These are phyloP conservation scores for Circinella minor DNA, from an alignment of 371 early-diverging fungal genomes.

Conservation along the genomic window DNA sequence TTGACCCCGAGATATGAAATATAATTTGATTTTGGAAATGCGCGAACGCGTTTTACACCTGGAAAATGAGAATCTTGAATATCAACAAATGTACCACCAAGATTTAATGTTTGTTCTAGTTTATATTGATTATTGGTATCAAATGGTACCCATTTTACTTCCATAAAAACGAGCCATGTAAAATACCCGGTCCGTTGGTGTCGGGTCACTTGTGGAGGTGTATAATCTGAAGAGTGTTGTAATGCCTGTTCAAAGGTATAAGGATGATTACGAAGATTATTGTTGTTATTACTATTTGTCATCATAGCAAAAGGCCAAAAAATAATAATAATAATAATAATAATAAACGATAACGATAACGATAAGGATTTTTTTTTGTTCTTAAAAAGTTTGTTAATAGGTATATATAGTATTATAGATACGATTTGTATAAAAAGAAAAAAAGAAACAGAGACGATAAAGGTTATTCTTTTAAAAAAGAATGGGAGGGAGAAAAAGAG, in stretches of 20 bases:
- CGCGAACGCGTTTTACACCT: constrained; percentile 50
- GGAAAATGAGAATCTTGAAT: constrained; percentile 50
- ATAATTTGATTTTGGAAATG: constrained; percentile 54
- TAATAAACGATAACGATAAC: background rate
- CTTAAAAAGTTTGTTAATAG: no score
- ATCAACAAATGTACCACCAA: constrained; percentile 57
- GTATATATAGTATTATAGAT: no score
- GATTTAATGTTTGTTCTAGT: constrained; percentile 48
- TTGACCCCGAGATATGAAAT: constrained; percentile 52
- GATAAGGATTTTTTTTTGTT: background rate
- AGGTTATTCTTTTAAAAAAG: background rate
- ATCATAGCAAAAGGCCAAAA: background rate
- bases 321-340: constrained; percentile 4
- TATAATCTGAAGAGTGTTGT: constrained; percentile 35
- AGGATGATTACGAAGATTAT: constrained; percentile 44
- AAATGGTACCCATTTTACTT: constrained; percentile 51
- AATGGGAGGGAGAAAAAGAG: constrained; percentile 8
- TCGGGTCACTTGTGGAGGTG: constrained; percentile 18
- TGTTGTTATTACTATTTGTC: background rate
- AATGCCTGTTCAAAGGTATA: constrained; percentile 44
- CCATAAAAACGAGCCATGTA: constrained; percentile 54
- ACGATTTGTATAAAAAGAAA: background rate
- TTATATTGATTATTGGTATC: constrained; percentile 44
- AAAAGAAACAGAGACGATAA: no score
- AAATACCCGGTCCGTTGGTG: constrained; percentile 30